phyloP scores from a whole-genome alignment of 208 protist species.

The Crithidia sp. region DNA sequence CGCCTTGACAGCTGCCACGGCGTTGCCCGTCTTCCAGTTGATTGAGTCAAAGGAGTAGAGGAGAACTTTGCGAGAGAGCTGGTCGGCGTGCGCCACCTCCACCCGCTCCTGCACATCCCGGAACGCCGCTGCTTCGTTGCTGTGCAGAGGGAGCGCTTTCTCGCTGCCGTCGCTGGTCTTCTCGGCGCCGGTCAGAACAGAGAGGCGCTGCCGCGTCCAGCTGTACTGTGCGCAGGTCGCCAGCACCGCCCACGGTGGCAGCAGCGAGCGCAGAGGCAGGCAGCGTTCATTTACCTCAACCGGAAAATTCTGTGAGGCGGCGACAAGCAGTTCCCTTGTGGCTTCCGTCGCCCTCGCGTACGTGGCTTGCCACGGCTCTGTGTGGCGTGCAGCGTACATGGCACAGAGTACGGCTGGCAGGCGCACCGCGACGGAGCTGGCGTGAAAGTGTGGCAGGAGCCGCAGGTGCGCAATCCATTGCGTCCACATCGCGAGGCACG shows the following conservation, averaged over 20 bases:
- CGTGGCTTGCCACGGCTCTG: neutral
- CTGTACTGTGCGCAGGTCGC: conserved; percentile 8
- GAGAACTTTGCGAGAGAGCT: conserved; percentile 26
- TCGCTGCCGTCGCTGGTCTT: neutral
- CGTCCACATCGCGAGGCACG: neutral
- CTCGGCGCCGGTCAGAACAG: neutral
- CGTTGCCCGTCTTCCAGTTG: conserved; percentile 26
- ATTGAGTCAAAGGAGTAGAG: conserved; percentile 22
- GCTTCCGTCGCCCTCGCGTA: neutral
- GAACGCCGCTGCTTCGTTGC: neutral
- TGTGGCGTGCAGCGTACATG: no score
- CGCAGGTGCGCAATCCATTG: neutral
- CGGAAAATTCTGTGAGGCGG: neutral
- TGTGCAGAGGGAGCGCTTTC: no score
- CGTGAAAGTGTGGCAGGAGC: neutral
- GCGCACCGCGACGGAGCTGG: neutral
- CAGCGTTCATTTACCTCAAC: neutral
- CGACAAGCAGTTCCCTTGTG: neutral
- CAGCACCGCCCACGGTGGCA: conserved; percentile 14
- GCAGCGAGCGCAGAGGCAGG: conserved; percentile 7
- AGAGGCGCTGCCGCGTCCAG: conserved; percentile 3
- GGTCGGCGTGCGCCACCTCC: conserved; percentile 15
- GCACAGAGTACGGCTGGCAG: neutral
- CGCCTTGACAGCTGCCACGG: conserved; percentile 17
- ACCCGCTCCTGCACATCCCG: conserved; percentile 2